phyloP scores from a whole-genome alignment of 129 eudicot species.

The Flaveria ramosissima region DNA sequence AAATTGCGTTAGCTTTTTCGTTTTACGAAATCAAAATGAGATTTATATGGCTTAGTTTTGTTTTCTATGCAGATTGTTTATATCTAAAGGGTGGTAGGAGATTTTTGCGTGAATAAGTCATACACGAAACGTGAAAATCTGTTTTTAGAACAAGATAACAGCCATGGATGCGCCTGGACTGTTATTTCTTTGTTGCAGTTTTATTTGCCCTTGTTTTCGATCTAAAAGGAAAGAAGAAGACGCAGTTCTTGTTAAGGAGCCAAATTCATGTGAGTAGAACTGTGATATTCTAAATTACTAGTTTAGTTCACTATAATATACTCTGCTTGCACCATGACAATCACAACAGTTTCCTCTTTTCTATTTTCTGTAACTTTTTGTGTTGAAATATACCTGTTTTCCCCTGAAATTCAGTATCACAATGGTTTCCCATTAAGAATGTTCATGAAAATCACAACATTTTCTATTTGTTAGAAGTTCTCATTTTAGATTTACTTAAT shows the following conservation, averaged over 20 bases:
- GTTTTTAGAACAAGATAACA: conserved; percentile 42
- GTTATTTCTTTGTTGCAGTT: conserved; percentile 54
- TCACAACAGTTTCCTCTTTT: not conserved
- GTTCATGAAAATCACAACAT: not conserved
- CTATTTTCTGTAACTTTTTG: not conserved
- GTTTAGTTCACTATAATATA: not conserved
- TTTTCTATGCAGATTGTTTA: conserved; percentile 47
- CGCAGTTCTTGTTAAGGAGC: conserved; percentile 55
- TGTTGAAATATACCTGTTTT: not conserved
- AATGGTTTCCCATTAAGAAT: not conserved
- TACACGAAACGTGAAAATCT: conserved; percentile 43
- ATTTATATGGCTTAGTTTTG: conserved; percentile 15
- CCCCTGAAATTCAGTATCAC: not conserved
- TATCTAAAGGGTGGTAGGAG: conserved; percentile 53
- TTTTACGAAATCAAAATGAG: not conserved
- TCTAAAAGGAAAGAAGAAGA: conserved; percentile 46
- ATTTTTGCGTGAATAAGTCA: conserved; percentile 43
- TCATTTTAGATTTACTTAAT: not conserved
- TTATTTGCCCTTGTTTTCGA: conserved; percentile 70
- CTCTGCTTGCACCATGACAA: not conserved
- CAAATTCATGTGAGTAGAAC: conserved; percentile 61
- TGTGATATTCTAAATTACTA: not conserved
- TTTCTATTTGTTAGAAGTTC: not conserved
- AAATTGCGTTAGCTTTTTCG: not conserved
- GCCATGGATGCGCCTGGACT: conserved; percentile 64